These are phyloP conservation scores for Beauveria bassiana DNA, from an alignment of 2,329 filamentous ascomycete species.

Conservation along the genomic window DNA sequence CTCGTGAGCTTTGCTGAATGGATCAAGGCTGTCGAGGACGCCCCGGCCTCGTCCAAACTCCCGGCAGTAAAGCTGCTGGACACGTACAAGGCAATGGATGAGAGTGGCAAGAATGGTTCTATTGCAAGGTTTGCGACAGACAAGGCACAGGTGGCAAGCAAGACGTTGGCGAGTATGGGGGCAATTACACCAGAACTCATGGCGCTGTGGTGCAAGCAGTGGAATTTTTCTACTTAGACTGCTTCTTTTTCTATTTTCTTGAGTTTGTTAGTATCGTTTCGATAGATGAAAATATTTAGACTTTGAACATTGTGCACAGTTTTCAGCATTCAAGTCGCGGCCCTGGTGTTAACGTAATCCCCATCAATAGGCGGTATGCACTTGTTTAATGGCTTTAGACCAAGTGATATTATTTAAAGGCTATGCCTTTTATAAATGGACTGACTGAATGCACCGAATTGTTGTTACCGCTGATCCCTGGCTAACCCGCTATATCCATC, in stretches of 20 bases:
- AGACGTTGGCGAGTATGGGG: constrained; percentile 32
- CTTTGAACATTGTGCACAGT: too few relatives aligned
- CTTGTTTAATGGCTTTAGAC: too few relatives aligned
- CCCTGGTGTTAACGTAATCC: too few relatives aligned
- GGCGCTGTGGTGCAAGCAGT: constrained; percentile 40
- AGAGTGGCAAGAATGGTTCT: constrained; percentile 15
- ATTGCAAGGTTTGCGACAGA: constrained; percentile 31
- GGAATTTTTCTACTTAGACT: constrained; percentile 21
- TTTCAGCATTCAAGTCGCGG: too few relatives aligned
- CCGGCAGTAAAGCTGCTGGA: constrained; percentile 46
- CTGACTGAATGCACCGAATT: too few relatives aligned
- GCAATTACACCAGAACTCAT: constrained; percentile 37
- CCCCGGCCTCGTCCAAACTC: constrained; percentile 33
- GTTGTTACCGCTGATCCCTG: too few relatives aligned
- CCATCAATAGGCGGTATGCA: too few relatives aligned
- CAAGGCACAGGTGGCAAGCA: constrained; percentile 31
- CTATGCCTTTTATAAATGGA: too few relatives aligned
- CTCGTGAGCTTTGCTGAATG: constrained; percentile 37
- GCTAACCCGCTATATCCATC: too few relatives aligned
- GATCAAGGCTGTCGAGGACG: constrained; percentile 33
- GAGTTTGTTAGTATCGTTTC: too few relatives aligned
- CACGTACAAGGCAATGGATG: constrained; percentile 33
- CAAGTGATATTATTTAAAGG: too few relatives aligned
- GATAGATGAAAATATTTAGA: too few relatives aligned
- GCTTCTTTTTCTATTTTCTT: background rate